Conservation (phyloP, 257 asterid species). For the Craterostigma plantagineum region DNA sequence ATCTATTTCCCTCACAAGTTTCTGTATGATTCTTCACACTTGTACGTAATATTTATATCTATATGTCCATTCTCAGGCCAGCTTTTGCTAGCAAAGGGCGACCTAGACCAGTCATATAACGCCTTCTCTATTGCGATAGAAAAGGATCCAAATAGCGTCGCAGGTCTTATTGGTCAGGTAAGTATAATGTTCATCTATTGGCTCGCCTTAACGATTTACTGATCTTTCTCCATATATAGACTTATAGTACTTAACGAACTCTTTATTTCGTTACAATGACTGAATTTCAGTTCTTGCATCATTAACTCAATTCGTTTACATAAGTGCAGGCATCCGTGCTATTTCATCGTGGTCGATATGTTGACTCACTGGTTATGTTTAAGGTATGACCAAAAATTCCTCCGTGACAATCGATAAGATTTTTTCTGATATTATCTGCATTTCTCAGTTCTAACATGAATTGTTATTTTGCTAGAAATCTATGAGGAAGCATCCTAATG, state of each 20-base stretch:
- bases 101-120: constrained; percentile 69
- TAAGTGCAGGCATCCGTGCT: constrained; percentile 83
- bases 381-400: constrained; percentile 28
- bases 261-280: too few relatives aligned
- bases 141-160: constrained; percentile 79
- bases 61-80: constrained; percentile 46
- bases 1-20: constrained; percentile 3
- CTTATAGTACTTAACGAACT: neutral
- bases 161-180: constrained; percentile 99
- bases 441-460: too few relatives aligned
- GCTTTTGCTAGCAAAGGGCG: constrained; percentile 95
- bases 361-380: constrained; percentile 73
- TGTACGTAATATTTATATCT: constrained; percentile 8
- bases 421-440: too few relatives aligned
- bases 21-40: constrained; percentile 7
- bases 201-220: neutral
- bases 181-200: constrained; percentile 4
- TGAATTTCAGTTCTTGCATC: neutral
- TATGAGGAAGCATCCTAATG: constrained; percentile 64
- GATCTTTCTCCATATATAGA: neutral
- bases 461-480: constrained; percentile 46
- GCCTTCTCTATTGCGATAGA: constrained; percentile 92
- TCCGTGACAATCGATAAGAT: too few relatives aligned
- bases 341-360: constrained; percentile 68
- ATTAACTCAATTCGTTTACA: neutral